phyloP scores from a whole-genome alignment of 768 basidiomycete species.

The Phaffia tasmanica region DNA sequence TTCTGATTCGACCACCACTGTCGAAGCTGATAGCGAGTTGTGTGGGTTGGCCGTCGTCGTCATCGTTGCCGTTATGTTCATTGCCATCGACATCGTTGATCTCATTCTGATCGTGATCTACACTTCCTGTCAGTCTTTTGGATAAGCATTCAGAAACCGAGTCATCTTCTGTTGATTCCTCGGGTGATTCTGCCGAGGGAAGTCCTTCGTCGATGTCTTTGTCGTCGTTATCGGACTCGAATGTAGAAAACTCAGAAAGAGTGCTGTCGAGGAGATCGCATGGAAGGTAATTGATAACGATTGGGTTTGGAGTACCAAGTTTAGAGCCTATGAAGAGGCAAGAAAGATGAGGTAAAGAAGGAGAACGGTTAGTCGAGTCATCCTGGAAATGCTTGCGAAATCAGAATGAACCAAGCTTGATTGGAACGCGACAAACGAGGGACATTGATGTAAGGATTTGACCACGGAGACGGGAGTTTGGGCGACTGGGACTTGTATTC shows the following conservation, averaged over 20 bases:
- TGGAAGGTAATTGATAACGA: not conserved
- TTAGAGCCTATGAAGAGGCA: not conserved
- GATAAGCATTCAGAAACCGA: too few relatives aligned
- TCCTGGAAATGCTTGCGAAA: not conserved
- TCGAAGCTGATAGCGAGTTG: conserved; percentile 12
- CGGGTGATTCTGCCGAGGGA: too few relatives aligned
- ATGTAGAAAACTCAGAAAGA: conserved; percentile 4
- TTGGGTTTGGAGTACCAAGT: not conserved
- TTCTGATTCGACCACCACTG: not conserved
- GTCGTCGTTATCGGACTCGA: conserved; percentile 2
- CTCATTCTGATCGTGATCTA: not conserved
- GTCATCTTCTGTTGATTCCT: too few relatives aligned
- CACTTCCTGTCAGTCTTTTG: too few relatives aligned
- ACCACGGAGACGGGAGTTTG: conserved; percentile 26
- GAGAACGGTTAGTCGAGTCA: not conserved
- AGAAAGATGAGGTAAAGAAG: not conserved
- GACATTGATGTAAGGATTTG: not conserved
- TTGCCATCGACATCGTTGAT: not conserved
- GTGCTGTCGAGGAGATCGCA: not conserved
- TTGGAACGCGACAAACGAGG: conserved; percentile 2
- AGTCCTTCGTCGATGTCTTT: not conserved
- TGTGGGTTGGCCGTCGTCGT: not conserved
- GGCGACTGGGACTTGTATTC: conserved; percentile 29
- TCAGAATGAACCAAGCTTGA: conserved; percentile 6
- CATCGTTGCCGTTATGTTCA: not conserved